These are phyloP conservation scores for Colletotrichum sp. DNA, from an alignment of 2,329 filamentous ascomycete species.

Conservation along the genomic window DNA sequence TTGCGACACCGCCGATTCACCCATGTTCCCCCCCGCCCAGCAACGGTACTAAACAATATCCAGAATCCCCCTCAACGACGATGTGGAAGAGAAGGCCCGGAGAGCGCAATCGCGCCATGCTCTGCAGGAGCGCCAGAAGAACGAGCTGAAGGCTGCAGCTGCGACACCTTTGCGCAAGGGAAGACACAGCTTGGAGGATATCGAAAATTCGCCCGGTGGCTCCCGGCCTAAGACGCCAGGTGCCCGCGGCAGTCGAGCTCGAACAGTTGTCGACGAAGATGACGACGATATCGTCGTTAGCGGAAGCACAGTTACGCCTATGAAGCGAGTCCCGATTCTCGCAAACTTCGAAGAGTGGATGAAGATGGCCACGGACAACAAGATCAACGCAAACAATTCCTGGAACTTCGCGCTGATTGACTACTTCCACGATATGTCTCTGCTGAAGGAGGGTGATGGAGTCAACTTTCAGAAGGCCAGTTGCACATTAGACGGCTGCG, in stretches of 20 bases:
- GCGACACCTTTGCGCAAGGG: conserved; percentile 73
- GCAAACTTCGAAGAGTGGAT: conserved; percentile 99
- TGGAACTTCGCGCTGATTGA: conserved; percentile 99
- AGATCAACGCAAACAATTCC: conserved; percentile 97
- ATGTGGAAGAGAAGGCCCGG: conserved; percentile 88
- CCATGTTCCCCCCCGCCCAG: not conserved
- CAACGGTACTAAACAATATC: conserved; percentile 18
- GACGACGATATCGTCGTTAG: conserved; percentile 70
- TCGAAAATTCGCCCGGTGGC: conserved; percentile 61
- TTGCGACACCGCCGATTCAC: not conserved
- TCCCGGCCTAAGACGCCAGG: conserved; percentile 63
- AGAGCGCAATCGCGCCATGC: conserved; percentile 88
- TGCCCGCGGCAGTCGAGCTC: conserved; percentile 35
- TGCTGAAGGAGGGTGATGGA: conserved; percentile 93
- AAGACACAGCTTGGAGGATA: conserved; percentile 62
- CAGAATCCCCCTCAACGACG: conserved; percentile 96
- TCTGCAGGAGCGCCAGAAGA: conserved; percentile 88
- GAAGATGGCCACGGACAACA: conserved; percentile 99
- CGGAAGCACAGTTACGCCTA: conserved; percentile 83
- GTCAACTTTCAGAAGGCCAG: conserved; percentile 99
- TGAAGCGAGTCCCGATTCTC: conserved; percentile 93
- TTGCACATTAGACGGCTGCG: conserved; percentile 95
- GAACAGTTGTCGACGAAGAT: conserved; percentile 51
- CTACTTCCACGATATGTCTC: conserved; percentile 99
- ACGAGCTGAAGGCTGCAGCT: conserved; percentile 81